These are phyloP conservation scores for Suillus americanus DNA, from an alignment of 768 basidiomycete genomes.

Conservation along the genomic window DNA sequence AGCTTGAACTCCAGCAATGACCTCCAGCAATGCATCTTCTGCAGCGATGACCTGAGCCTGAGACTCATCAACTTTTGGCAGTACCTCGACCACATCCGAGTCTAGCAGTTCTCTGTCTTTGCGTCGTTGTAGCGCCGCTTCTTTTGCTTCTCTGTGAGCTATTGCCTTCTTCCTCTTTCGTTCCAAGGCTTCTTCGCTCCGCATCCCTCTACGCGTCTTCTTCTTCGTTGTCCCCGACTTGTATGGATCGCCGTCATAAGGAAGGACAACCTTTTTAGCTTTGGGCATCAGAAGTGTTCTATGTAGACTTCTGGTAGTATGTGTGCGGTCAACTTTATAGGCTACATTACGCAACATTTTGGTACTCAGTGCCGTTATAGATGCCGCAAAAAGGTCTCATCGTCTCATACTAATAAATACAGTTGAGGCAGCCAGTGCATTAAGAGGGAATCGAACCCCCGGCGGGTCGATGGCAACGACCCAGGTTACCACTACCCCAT, in stretches of 20 bases:
- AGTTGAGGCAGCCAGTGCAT: slow-evolving; percentile 36
- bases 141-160: neutral
- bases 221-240: too few species aligned
- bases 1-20: neutral
- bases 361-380: neutral
- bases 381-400: neutral
- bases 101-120: neutral
- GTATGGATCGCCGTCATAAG: neutral
- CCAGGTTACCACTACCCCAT: slow-evolving; percentile 69
- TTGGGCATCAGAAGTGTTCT: neutral
- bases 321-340: too few species aligned
- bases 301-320: neutral
- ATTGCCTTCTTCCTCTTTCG: neutral
- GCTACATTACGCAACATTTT: neutral
- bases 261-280: neutral
- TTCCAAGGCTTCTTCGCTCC: neutral
- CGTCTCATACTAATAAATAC: too few species aligned
- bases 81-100: neutral
- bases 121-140: neutral
- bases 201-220: neutral
- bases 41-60: neutral
- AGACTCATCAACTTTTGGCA: neutral
- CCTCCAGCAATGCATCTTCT: neutral
- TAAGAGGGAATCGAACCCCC: slow-evolving; percentile 88
- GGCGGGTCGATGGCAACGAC: slow-evolving; percentile 80